A percentile compares a stretch with the other conserved stretches of the same genome.
Evolutionary conservation across 1,284 basidiomycete species (phyloP).

Genomic region (Trichosporon coremiiforme): DNA sequence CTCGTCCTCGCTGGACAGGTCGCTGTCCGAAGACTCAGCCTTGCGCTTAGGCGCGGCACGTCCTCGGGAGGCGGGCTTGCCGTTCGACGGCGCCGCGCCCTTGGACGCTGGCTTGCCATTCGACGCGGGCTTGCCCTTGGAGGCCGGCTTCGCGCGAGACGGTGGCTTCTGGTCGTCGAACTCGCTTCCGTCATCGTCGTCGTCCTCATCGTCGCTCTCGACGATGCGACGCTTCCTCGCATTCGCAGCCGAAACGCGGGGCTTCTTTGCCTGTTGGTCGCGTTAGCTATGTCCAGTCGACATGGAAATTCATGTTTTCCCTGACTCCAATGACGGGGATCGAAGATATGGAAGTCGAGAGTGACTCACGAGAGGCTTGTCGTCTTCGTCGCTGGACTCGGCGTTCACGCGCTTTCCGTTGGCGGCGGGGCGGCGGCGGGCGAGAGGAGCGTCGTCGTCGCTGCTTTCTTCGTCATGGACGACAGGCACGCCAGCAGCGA

Average conservation of each 20-base stretch:
- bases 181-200: slow-evolving; percentile 28
- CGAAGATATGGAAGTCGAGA: neutral
- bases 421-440: slow-evolving; percentile 29
- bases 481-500: slow-evolving; percentile 28
- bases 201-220: slow-evolving; percentile 44
- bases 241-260: slow-evolving; percentile 29
- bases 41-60: slow-evolving; percentile 35
- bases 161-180: slow-evolving; percentile 66
- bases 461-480: slow-evolving; percentile 23
- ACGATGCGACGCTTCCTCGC: slow-evolving; percentile 48
- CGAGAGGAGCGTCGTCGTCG: slow-evolving; percentile 31
- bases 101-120: slow-evolving; percentile 44
- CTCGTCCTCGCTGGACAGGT: slow-evolving; percentile 30
- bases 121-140: slow-evolving; percentile 51
- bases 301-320: neutral
- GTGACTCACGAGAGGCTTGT: slow-evolving; percentile 52
- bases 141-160: slow-evolving; percentile 56
- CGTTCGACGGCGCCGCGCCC: slow-evolving; percentile 31
- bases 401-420: slow-evolving; percentile 38
- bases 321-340: neutral
- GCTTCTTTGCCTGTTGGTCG: slow-evolving; percentile 38
- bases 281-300: neutral
- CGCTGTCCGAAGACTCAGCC: slow-evolving; percentile 17
- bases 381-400: slow-evolving; percentile 45
- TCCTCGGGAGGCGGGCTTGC: slow-evolving; percentile 54